These are phyloP conservation scores for Purpureocillium takamizusanense DNA, from an alignment of 2,329 filamentous ascomycete genomes.

Conservation along the genomic window DNA sequence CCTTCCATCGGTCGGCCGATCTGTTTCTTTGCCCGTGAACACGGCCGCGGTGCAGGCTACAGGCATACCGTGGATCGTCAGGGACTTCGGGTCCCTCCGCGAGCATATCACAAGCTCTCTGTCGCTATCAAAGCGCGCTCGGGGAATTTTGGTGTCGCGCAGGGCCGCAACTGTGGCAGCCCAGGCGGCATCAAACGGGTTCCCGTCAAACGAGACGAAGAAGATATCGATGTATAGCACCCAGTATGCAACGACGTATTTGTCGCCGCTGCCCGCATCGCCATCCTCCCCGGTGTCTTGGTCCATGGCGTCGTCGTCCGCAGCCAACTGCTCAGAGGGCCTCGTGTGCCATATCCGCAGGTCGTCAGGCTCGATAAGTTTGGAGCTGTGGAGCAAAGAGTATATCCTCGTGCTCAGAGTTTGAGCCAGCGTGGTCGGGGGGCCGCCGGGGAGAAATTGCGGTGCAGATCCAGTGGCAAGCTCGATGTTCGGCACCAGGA, in stretches of 20 bases:
- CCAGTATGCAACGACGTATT: conserved; percentile 78
- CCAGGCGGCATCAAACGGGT: conserved; percentile 88
- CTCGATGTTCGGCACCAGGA: conserved; percentile 91
- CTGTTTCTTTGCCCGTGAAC: conserved; percentile 57
- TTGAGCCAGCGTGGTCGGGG: conserved; percentile 74
- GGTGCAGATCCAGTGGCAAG: conserved; percentile 85
- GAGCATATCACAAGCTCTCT: conserved; percentile 71
- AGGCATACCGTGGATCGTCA: conserved; percentile 59
- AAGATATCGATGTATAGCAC: conserved; percentile 91
- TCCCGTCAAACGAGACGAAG: conserved; percentile 87
- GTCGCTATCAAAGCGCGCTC: conserved; percentile 77
- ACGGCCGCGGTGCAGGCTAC: conserved; percentile 71
- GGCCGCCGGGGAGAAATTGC: conserved; percentile 72
- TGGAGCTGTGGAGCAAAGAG: conserved; percentile 63
- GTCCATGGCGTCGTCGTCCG: conserved; percentile 32
- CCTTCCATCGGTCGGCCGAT: conserved; percentile 33
- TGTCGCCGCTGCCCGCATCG: conserved; percentile 23
- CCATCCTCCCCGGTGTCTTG: conserved; percentile 22
- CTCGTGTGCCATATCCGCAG: conserved; percentile 64
- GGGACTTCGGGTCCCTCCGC: conserved; percentile 39
- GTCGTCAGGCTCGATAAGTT: conserved; percentile 56
- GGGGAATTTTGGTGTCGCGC: conserved; percentile 65
- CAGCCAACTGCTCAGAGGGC: conserved; percentile 35
- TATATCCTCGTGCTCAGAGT: conserved; percentile 74
- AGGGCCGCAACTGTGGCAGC: conserved; percentile 74